These are phyloP conservation scores for Polysphondylium violaceum DNA, from an alignment of 78 protist genomes.

Conservation along the genomic window DNA sequence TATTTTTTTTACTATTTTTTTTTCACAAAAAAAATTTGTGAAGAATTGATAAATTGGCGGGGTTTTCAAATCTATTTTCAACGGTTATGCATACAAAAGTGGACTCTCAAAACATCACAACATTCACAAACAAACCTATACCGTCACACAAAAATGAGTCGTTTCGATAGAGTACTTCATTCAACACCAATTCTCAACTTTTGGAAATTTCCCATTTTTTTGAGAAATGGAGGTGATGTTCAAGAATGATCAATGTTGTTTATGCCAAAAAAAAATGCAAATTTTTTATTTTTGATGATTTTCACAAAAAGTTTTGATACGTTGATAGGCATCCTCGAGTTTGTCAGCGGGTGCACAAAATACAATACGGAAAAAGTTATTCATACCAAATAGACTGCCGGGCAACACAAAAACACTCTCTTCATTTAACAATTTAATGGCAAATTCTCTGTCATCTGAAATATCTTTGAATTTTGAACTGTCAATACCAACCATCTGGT, in stretches of 20 bases:
- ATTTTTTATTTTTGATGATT: constrained; percentile 33
- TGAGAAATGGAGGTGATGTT: constrained; percentile 29
- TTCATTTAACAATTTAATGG: constrained; percentile 83
- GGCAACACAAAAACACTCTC: constrained; percentile 91
- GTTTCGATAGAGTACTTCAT: no score
- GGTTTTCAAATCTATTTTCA: no score
- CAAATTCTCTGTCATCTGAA: constrained; percentile 81
- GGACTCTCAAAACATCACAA: no score
- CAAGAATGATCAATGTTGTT: constrained; percentile 65
- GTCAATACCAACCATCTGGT: constrained; percentile 92
- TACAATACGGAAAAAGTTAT: constrained; percentile 90
- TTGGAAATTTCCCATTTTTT: no score
- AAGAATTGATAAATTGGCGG: no score
- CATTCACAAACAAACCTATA: no score
- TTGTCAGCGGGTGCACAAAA: constrained; percentile 88
- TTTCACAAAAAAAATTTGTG: no score
- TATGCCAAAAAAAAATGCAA: not conserved
- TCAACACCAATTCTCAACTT: no score
- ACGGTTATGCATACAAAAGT: no score
- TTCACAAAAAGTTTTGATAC: constrained; percentile 89
- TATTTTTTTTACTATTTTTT: no score
- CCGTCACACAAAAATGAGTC: no score
- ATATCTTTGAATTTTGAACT: constrained; percentile 62
- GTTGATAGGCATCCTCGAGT: constrained; percentile 87
- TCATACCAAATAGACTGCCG: constrained; percentile 81